These are phyloP conservation scores for Phytophthora brassicae DNA, from an alignment of 352 stramenopile genomes.

Conservation along the genomic window DNA sequence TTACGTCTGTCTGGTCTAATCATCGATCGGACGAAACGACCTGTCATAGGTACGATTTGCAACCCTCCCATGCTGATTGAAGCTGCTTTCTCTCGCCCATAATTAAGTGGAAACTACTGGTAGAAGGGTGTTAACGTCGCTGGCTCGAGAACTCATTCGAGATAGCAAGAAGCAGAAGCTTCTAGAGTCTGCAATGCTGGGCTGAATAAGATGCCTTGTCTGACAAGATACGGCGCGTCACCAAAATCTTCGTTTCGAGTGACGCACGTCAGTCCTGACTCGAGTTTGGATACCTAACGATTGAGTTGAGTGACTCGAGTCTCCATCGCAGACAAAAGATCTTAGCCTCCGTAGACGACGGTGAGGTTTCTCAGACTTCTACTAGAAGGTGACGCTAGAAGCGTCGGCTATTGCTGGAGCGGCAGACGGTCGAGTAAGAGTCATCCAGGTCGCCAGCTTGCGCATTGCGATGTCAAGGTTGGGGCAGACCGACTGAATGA, in stretches of 20 bases:
- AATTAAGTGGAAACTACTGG: no score
- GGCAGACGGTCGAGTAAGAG: slow-evolving; percentile 28
- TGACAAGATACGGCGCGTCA: slow-evolving; percentile 16
- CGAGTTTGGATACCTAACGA: no score
- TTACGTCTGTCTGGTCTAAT: neutral
- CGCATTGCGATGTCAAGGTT: slow-evolving; percentile 86
- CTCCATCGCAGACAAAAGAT: no score
- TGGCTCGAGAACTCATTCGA: neutral
- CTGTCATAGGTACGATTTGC: neutral
- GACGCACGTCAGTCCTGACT: slow-evolving; percentile 6
- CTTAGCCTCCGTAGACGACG: no score
- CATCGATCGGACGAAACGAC: neutral
- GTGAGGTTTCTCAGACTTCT: no score
- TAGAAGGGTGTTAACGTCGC: no score
- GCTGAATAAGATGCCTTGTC: slow-evolving; percentile 23
- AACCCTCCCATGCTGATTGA: neutral
- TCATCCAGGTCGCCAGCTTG: slow-evolving; percentile 74
- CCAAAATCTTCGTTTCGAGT: slow-evolving; percentile 19
- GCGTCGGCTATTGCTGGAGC: slow-evolving; percentile 13
- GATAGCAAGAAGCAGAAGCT: no score
- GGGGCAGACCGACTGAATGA: slow-evolving; percentile 88
- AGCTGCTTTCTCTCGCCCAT: no score
- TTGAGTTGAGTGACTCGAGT: no score
- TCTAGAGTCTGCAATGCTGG: neutral
- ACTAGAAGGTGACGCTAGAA: slow-evolving; percentile 7